Conservation (phyloP, 345 rosid species). For the Populus ilicifolia region DNA sequence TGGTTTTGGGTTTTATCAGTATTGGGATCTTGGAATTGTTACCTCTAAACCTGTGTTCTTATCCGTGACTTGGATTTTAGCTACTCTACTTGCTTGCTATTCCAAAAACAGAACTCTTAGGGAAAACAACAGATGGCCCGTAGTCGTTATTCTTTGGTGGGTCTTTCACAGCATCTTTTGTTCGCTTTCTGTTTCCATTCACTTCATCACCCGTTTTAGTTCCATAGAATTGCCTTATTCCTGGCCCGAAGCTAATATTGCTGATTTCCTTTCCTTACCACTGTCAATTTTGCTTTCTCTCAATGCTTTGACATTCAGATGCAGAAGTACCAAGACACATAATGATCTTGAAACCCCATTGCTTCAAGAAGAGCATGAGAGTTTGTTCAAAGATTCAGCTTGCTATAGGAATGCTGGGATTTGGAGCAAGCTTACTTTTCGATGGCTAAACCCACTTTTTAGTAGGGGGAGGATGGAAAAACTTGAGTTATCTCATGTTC, state of each 20-base stretch:
- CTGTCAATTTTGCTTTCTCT: constrained; percentile 34
- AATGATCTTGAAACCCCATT: constrained; percentile 32
- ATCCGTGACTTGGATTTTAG: constrained; percentile 41
- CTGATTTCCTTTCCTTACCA: constrained; percentile 44
- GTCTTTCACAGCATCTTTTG: constrained; percentile 26
- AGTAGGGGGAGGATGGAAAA: constrained; percentile 16
- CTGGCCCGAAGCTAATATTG: constrained; percentile 26
- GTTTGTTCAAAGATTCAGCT: constrained; percentile 7
- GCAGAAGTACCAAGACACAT: background rate
- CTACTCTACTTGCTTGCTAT: constrained; percentile 26
- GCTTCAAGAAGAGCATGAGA: constrained; percentile 21
- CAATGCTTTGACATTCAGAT: constrained; percentile 16
- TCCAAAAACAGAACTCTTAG: constrained; percentile 17
- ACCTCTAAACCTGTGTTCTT: constrained; percentile 17
- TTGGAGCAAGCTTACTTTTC: constrained; percentile 3
- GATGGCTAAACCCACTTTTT: background rate
- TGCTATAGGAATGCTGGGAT: constrained; percentile 10
- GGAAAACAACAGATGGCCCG: constrained; percentile 38
- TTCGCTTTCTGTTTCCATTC: constrained; percentile 25
- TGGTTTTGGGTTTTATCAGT: constrained; percentile 35
- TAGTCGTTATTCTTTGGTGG: constrained; percentile 55
- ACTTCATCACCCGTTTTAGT: constrained; percentile 19
- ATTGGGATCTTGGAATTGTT: constrained; percentile 17
- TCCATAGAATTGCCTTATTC: constrained; percentile 20
- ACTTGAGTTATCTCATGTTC: constrained; percentile 47